These are phyloP conservation scores for Citrus sp. DNA, from an alignment of 345 rosid genomes.

Conservation along the genomic window DNA sequence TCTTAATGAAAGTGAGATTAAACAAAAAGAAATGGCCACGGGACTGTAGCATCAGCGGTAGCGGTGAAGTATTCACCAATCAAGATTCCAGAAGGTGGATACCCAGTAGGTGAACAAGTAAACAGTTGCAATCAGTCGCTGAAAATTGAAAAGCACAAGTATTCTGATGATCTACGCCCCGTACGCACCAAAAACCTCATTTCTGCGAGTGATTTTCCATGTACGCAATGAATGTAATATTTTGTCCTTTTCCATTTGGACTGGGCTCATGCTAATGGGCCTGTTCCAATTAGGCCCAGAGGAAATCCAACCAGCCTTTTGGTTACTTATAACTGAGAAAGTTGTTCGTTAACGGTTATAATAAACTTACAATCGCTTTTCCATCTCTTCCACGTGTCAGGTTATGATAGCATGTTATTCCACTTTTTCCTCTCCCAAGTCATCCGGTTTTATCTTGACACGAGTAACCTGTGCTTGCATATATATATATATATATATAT, in stretches of 20 bases:
- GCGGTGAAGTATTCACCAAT: neutral
- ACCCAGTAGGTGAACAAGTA: conserved; percentile 4
- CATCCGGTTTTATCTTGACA: neutral
- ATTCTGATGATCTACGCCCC: no score
- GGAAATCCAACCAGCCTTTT: no score
- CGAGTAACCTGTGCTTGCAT: no score
- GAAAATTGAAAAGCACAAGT: neutral
- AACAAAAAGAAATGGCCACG: neutral
- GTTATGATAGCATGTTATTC: neutral
- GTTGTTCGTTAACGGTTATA: neutral
- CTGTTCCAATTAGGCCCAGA: neutral
- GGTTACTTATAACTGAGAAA: neutral
- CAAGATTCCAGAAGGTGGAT: no score
- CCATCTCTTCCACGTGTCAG: conserved; percentile 7
- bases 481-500: no score
- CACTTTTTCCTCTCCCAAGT: neutral
- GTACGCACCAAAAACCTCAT: no score
- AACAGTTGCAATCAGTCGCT: conserved; percentile 9
- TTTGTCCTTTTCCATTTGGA: no score
- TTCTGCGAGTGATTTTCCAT: neutral
- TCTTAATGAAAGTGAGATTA: neutral
- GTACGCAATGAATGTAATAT: rapidly evolving
- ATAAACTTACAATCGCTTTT: no score
- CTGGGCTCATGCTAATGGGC: neutral
- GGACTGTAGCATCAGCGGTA: neutral